Base-by-base conservation (phyloP, 148 eudicot genomes). In the Agrostemma githago region DNA sequence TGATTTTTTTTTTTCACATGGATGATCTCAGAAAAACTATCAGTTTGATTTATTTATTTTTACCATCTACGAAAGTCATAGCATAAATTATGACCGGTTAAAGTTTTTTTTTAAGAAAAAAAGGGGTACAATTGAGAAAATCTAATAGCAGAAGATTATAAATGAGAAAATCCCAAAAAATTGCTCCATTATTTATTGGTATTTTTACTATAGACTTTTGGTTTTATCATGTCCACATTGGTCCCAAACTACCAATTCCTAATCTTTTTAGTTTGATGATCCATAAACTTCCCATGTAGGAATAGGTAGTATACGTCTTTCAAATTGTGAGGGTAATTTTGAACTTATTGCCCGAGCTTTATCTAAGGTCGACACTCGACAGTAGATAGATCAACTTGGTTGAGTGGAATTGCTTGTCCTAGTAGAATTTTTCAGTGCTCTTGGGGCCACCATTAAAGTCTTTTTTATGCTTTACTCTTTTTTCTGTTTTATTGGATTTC, bases 351-450 rank as follows among this genome's bases (percentile, higher is more conserved):
- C 5, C 20, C 20, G 38, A 3, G 37, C 66, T 44, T 42, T 48
- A 58, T 76, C 59, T 39, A 7, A 46, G 70, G 63, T 65, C 60
- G 46, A 20, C 53, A 37, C 57, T 65, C 60, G 46, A 20, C 53
- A 37, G 10, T 37, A 8, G 57, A 39, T 5, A 34, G 38, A 26
- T 8, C 42, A 64, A 64, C 72, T 64, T 70, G 21, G 62, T 44
- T 73, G 54, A 68, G 58, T 20, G 46, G 60, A 43, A 51, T 71
- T 72, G 46, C 76, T 72, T 72, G 70, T 65, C 9, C 61, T 60
- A 34, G 79, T 75, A 76, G 79, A 66, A 61, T 71, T 59, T 39
- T 43, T 40, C 42, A 54, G 19, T 75, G 79, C 48, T 21, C 39
- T 40, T 8, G 63, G 56, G 76, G 42, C 72, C 48, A 26, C 73